Evolutionary conservation across 768 basidiomycete species (phyloP), one percentile per base, ranked within the genome.

Genomic region (Kwoniella europaea): DNA sequence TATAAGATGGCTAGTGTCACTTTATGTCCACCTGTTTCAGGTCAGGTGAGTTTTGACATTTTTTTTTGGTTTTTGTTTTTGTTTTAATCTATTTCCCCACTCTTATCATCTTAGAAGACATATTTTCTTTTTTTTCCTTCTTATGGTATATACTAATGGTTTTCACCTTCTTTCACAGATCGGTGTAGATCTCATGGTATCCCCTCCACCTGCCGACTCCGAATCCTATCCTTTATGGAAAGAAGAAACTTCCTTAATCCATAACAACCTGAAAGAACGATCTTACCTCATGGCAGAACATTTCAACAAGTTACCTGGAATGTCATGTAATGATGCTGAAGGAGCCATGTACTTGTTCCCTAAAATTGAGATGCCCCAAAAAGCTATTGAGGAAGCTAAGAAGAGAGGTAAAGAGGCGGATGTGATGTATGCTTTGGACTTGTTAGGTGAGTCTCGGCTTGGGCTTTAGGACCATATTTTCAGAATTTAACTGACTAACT

Each of bases 261-360:
- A 94, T 80, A 85, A 86, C 27, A 91, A 89, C 58, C 74, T 81
- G 59, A 69, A 66, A 24, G 65, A 68, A 16, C 72, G 79, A 50
- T 77, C 73, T 4, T 67, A 68, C 20, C 70, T 68, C 72, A 95
- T 98, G 91, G 88, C 90, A 12, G 84, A 86, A 59, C 87, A 92
- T n/a, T 88, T 98, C 79, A 92, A 92, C 82, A 83, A 86, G 46
- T 88, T 96, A 41, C 88, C 91, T 2, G 94, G 96, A n/a, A 90
- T 96, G 66, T 90, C 90, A 13, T 98, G 95, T 82, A 79, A 78
- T 52, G 75, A 75, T 12, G 77, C 78, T 35, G 79, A 96, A 12
- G 95, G 95, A 3, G 94, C 96, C 15, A 87, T 99, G 78, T 99
- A 99, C 85, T 87, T 99, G 56, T 98, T 90, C 86, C 97, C 96